phyloP scores from a whole-genome alignment of 1,284 basidiomycete genomes.

The Ceratobasidium sp. region DNA sequence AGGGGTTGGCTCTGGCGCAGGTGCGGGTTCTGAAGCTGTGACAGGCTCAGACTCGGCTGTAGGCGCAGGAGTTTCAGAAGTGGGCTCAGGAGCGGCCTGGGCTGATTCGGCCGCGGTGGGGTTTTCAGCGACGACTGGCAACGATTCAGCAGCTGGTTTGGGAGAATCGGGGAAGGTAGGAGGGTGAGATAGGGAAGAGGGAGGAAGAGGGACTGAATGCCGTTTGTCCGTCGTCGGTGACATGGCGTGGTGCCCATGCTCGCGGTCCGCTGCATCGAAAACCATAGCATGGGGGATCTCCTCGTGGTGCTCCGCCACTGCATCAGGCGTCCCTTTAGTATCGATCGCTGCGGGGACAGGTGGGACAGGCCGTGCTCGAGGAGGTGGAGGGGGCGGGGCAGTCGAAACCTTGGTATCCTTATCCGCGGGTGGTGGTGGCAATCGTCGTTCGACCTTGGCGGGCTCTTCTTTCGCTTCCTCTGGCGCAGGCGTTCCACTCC shows the following conservation, averaged over 20 bases:
- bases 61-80: conserved; percentile 45
- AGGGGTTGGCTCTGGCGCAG: neutral
- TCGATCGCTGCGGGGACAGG: conserved; percentile 7
- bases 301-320: conserved; percentile 21
- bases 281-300: conserved; percentile 36
- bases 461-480: conserved; percentile 36
- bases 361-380: conserved; percentile 36
- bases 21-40: neutral
- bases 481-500: conserved; percentile 43
- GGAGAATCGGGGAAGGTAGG: neutral
- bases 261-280: conserved; percentile 28
- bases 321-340: neutral
- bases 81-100: conserved; percentile 54
- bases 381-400: conserved; percentile 42
- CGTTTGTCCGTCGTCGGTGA: conserved; percentile 24
- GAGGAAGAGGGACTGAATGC: conserved; percentile 22
- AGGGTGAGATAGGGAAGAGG: neutral
- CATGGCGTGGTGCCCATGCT: conserved; percentile 35
- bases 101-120: conserved; percentile 46
- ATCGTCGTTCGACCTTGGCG: conserved; percentile 11
- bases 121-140: conserved; percentile 8
- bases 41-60: conserved; percentile 5
- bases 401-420: conserved; percentile 11
- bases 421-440: conserved; percentile 34
- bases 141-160: conserved; percentile 8